Evolutionary conservation across 2,329 filamentous ascomycete genomes (phyloP).

Genomic region (Moelleriella libera): DNA sequence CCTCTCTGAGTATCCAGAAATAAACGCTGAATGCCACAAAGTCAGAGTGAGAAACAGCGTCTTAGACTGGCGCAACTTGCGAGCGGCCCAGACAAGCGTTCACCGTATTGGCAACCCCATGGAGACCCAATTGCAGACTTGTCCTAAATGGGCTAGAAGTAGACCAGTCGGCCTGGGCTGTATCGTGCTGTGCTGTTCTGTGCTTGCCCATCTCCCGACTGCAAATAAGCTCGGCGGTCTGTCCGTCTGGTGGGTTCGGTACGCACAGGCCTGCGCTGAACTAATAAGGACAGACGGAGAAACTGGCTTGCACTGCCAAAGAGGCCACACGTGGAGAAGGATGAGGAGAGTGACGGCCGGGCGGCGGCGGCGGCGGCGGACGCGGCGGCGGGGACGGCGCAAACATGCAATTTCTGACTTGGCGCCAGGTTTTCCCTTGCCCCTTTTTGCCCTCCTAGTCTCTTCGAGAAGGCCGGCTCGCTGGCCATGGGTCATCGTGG

Average conservation of each 20-base stretch:
- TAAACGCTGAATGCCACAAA: too few relatives aligned
- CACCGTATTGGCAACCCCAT: too few relatives aligned
- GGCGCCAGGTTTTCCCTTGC: too few relatives aligned
- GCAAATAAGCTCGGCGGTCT: not conserved
- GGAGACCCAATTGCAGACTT: too few relatives aligned
- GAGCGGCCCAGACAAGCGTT: not conserved
- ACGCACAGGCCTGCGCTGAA: not conserved
- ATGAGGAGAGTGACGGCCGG: not conserved
- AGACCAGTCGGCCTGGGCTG: not conserved
- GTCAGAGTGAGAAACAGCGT: too few relatives aligned
- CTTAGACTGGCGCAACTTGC: not conserved
- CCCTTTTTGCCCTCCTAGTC: too few relatives aligned
- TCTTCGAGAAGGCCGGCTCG: too few relatives aligned
- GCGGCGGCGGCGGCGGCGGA: too few relatives aligned
- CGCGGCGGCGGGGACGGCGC: too few relatives aligned
- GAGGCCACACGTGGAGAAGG: not conserved
- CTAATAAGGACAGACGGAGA: not conserved
- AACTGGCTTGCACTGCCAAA: not conserved
- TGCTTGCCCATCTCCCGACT: not conserved
- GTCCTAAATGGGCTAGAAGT: not conserved
- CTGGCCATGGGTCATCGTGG: too few relatives aligned
- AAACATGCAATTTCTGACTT: not conserved
- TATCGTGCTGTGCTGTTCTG: too few relatives aligned
- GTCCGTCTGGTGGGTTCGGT: not conserved
- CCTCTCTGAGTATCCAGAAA: too few relatives aligned